A percentile compares a stretch with the other conserved stretches of the same genome.
These are phyloP conservation scores for Cylindrotheca closterium DNA, from an alignment of 108 stramenopile species.

Conservation along the genomic window DNA sequence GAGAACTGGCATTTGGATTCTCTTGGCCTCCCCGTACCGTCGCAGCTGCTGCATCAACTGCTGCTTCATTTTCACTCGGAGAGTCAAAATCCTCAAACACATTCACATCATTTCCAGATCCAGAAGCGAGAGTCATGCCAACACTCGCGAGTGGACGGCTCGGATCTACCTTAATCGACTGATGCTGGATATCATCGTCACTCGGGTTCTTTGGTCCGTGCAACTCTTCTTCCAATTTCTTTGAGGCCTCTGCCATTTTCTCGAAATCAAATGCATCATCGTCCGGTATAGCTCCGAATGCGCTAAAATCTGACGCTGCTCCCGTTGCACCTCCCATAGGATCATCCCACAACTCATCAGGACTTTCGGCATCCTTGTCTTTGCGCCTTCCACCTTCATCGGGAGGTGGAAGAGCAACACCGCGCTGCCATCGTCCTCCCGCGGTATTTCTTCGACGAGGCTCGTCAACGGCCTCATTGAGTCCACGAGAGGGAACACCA, in stretches of 20 bases:
- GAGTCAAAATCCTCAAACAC: slow-evolving; percentile 90
- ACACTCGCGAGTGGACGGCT: slow-evolving; percentile 73
- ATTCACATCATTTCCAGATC: slow-evolving; percentile 78
- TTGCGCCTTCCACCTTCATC: slow-evolving; percentile 31
- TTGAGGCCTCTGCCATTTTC: slow-evolving; percentile 75
- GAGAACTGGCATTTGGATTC: slow-evolving; percentile 65
- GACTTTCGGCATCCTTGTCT: slow-evolving; percentile 55
- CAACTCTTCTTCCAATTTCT: slow-evolving; percentile 66
- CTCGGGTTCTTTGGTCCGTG: slow-evolving; percentile 38
- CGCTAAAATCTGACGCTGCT: slow-evolving; percentile 79
- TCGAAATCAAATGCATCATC: slow-evolving; percentile 69
- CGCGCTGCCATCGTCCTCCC: slow-evolving; percentile 73
- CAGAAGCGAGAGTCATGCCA: slow-evolving; percentile 79
- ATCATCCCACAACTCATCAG: slow-evolving; percentile 89
- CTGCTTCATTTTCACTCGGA: slow-evolving; percentile 10
- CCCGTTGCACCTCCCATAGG: slow-evolving; percentile 51
- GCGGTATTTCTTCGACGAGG: slow-evolving; percentile 22
- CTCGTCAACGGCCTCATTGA: not conserved
- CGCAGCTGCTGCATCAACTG: slow-evolving; percentile 29
- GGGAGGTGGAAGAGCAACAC: slow-evolving; percentile 67
- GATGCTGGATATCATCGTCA: slow-evolving; percentile 13
- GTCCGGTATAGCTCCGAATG: slow-evolving; percentile 72
- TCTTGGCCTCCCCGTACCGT: slow-evolving; percentile 57
- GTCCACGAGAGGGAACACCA: not conserved
- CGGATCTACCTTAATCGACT: slow-evolving; percentile 47